These are phyloP conservation scores for Suillus clintonianus DNA, from an alignment of 768 basidiomycete species.

Conservation along the genomic window DNA sequence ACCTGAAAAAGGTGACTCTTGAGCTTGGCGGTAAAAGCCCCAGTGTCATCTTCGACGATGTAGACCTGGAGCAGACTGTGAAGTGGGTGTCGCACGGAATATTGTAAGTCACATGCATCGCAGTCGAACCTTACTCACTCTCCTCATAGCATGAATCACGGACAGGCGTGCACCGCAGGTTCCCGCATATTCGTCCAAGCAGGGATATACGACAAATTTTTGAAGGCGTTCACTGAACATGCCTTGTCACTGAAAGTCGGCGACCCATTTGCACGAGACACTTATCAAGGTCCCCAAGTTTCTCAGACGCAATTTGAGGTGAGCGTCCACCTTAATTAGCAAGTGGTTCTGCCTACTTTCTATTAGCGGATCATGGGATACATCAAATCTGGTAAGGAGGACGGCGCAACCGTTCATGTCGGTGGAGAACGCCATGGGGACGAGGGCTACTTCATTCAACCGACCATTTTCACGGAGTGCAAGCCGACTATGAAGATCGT, in stretches of 20 bases:
- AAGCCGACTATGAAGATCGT: conserved; percentile 59
- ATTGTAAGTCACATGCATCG: conserved; percentile 42
- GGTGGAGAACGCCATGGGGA: conserved; percentile 56
- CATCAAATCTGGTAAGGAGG: conserved; percentile 58
- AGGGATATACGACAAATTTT: conserved; percentile 57
- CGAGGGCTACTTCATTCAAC: conserved; percentile 64
- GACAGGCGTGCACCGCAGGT: conserved; percentile 54
- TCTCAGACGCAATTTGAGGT: conserved; percentile 50
- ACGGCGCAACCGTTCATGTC: conserved; percentile 58
- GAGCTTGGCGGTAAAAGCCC: conserved; percentile 77
- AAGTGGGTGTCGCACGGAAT: conserved; percentile 61
- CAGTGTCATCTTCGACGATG: conserved; percentile 62
- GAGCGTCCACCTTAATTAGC: background rate
- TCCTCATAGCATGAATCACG: conserved; percentile 33
- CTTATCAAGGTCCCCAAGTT: conserved; percentile 50
- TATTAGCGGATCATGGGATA: conserved; percentile 58
- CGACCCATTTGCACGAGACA: conserved; percentile 43
- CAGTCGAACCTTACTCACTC: background rate
- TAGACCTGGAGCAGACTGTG: conserved; percentile 58
- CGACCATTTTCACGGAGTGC: conserved; percentile 63
- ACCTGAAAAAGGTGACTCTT: conserved; percentile 70
- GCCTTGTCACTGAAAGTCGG: conserved; percentile 39
- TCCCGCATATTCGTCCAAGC: conserved; percentile 61
- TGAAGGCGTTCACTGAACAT: conserved; percentile 43
- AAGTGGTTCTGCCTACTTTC: background rate